Evolutionary conservation across 805 yeast species (phyloP).

Genomic region (Limtongia smithiae): DNA sequence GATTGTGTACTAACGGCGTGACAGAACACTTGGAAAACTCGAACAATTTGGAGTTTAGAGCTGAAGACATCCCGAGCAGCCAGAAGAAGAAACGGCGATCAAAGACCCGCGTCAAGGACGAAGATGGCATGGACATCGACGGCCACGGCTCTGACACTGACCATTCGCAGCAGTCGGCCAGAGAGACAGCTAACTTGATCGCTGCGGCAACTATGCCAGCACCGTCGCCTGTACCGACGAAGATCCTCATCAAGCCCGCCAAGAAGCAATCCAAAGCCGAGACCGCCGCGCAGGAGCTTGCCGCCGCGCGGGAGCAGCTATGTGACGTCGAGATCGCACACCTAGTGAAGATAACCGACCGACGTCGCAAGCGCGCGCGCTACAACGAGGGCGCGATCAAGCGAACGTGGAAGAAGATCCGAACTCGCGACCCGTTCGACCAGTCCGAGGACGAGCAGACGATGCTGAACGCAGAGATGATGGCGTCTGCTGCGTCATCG

Average conservation of each 20-base stretch:
- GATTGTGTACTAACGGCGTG: not conserved
- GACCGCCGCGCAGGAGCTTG: constrained; percentile 19
- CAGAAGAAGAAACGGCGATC: constrained; percentile 5
- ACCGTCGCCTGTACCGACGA: not conserved
- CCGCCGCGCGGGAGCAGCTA: constrained; percentile 13
- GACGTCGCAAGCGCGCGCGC: constrained; percentile 29
- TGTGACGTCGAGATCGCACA: constrained; percentile 31
- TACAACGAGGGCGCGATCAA: constrained; percentile 31
- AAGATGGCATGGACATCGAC: not conserved
- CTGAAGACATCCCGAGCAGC: constrained; percentile 1
- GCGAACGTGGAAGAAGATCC: constrained; percentile 34
- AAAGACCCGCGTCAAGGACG: constrained; percentile 4
- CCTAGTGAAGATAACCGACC: constrained; percentile 27
- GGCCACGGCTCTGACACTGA: not conserved
- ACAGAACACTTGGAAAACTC: constrained; percentile 13
- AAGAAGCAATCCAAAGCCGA: constrained; percentile 10
- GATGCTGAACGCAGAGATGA: constrained; percentile 24
- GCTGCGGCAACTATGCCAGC: not conserved
- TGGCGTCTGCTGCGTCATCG: constrained; percentile 29
- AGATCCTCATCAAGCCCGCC: constrained; percentile 5
- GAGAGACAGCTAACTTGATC: not conserved
- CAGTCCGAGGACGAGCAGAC: constrained; percentile 37
- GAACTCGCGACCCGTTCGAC: constrained; percentile 37
- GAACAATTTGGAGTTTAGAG: not conserved
- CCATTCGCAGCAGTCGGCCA: not conserved